Evolutionary conservation across 345 rosid genomes (phyloP).

Genomic region (Anastatica hierochuntica): DNA sequence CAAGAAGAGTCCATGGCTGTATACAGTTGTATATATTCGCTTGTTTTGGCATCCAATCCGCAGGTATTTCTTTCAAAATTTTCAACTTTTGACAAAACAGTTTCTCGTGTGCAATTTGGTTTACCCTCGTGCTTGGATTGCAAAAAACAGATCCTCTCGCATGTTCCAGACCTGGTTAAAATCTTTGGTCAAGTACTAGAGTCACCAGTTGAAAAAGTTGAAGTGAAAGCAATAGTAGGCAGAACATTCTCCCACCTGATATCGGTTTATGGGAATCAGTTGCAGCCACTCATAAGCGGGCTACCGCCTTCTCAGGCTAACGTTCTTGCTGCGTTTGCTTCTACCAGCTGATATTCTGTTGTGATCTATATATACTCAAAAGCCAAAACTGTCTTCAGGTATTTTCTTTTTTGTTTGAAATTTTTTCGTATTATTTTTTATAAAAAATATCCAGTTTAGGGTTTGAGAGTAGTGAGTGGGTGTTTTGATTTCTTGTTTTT

Average conservation of each 20-base stretch:
- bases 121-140: neutral
- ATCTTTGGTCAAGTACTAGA: conserved; percentile 82
- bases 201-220: conserved; percentile 67
- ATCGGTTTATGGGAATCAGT: conserved; percentile 73
- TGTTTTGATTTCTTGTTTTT: neutral
- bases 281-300: conserved; percentile 65
- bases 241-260: conserved; percentile 73
- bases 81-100: neutral
- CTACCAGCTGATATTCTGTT: conserved; percentile 34
- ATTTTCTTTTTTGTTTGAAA: neutral
- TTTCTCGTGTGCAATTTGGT: conserved; percentile 4
- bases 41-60: conserved; percentile 72
- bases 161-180: conserved; percentile 75
- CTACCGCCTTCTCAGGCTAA: conserved; percentile 77
- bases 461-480: neutral
- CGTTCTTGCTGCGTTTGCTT: conserved; percentile 66
- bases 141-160: conserved; percentile 58
- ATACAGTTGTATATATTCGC: conserved; percentile 68
- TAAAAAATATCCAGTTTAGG: neutral
- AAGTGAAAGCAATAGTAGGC: conserved; percentile 85
- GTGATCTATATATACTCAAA: neutral
- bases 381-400: neutral
- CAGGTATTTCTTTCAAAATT: conserved; percentile 38
- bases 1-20: conserved; percentile 89
- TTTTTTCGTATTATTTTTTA: conserved; percentile 5